A percentile compares a stretch with the other conserved stretches of the same genome.
phyloP scores from a whole-genome alignment of 225 moss, liverwort and hornwort species.

The Bryoerythrophyllum caledonicum region DNA sequence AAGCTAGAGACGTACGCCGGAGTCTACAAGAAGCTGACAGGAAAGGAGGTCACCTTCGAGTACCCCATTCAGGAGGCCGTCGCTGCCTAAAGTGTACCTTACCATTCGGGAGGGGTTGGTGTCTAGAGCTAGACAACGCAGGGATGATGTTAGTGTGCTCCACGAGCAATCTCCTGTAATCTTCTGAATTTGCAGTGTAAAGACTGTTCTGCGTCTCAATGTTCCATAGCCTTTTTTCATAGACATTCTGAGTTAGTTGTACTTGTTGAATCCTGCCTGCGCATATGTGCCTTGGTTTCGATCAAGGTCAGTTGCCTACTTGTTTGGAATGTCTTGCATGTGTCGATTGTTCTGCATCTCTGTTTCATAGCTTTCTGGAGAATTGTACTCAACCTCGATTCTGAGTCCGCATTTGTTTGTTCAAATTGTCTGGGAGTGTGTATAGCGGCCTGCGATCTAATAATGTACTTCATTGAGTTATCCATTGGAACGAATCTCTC shows the following conservation, averaged over 20 bases:
- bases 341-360: too few relatives aligned
- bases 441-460: background rate
- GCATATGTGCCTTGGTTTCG: too few relatives aligned
- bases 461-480: background rate
- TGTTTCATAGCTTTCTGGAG: too few relatives aligned
- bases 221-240: slow-evolving; percentile 11
- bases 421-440: background rate
- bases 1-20: slow-evolving; percentile 86
- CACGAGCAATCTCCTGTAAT: slow-evolving; percentile 33
- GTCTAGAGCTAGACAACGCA: slow-evolving; percentile 27
- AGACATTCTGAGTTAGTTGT: too few relatives aligned
- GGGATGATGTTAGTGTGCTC: slow-evolving; percentile 26
- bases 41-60: slow-evolving; percentile 94
- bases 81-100: slow-evolving; percentile 45
- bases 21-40: slow-evolving; percentile 89
- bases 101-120: slow-evolving; percentile 7
- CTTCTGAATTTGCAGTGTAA: slow-evolving; percentile 38
- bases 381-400: too few relatives aligned
- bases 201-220: slow-evolving; percentile 35
- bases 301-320: too few relatives aligned
- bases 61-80: slow-evolving; percentile 76
- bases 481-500: background rate
- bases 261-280: too few relatives aligned
- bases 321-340: too few relatives aligned
- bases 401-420: too few relatives aligned